phyloP scores from a whole-genome alignment of 306 rosid species.

The Castanospermum australe region DNA sequence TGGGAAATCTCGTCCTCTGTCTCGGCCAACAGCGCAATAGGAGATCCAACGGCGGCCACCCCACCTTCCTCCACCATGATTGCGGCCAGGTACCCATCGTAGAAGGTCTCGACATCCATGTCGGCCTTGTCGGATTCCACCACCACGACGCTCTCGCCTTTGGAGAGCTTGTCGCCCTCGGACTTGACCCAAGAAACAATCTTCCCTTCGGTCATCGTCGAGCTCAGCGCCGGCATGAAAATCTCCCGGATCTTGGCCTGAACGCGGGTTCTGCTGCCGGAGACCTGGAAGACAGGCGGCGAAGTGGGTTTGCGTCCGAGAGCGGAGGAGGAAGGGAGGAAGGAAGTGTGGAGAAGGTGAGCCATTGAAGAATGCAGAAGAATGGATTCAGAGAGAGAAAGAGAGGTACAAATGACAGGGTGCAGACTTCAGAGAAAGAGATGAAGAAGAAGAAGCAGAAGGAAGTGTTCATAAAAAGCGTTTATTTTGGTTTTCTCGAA shows the following conservation, averaged over 20 bases:
- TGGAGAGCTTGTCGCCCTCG: constrained; percentile 90
- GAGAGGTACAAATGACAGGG: background rate
- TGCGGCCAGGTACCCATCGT: constrained; percentile 91
- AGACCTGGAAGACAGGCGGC: background rate
- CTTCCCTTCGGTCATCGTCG: constrained; percentile 97
- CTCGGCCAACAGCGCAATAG: constrained; percentile 90
- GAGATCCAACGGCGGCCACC: constrained; percentile 82
- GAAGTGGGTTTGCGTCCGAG: constrained; percentile 23
- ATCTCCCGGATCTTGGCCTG: constrained; percentile 95
- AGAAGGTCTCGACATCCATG: constrained; percentile 98
- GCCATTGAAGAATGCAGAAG: constrained; percentile 49
- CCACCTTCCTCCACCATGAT: constrained; percentile 93
- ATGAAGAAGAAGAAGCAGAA: background rate
- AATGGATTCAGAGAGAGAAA: background rate
- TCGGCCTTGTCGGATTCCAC: constrained; percentile 99
- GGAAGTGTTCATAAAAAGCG: background rate
- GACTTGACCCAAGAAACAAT: constrained; percentile 95
- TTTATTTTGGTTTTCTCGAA: constrained; percentile 43
- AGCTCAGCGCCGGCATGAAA: constrained; percentile 98
- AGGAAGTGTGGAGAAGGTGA: constrained; percentile 72
- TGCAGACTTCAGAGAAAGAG: too few species aligned
- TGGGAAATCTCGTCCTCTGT: constrained; percentile 71
- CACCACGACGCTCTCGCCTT: constrained; percentile 96
- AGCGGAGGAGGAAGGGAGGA: constrained; percentile 43
- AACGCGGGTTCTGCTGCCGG: constrained; percentile 30